A percentile compares a stretch with the other conserved stretches of the same genome.
Conservation (phyloP, 768 basidiomycete species). For the Termitomyces sp. region DNA sequence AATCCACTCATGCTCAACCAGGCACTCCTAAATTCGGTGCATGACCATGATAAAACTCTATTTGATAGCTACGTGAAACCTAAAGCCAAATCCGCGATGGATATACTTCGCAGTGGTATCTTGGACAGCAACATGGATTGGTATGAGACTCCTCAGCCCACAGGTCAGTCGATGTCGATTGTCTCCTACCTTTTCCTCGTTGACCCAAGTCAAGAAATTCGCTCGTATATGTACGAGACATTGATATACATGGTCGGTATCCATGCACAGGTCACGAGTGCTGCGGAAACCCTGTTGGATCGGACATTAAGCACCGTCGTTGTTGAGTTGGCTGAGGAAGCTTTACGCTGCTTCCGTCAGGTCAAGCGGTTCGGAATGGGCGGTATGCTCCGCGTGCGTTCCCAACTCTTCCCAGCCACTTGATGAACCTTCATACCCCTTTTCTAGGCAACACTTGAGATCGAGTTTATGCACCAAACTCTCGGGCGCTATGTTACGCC, state of each 20-base stretch:
- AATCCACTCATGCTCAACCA: slow-evolving; percentile 22
- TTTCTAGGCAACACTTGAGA: slow-evolving; percentile 89
- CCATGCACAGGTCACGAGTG: slow-evolving; percentile 84
- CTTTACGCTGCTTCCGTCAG: slow-evolving; percentile 81
- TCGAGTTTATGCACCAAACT: slow-evolving; percentile 98
- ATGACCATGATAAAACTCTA: slow-evolving; percentile 81
- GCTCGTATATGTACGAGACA: slow-evolving; percentile 89
- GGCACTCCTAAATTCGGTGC: slow-evolving; percentile 72
- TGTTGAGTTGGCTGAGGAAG: slow-evolving; percentile 78
- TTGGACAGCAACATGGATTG: slow-evolving; percentile 83
- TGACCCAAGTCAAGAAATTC: slow-evolving; percentile 57
- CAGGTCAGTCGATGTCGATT: slow-evolving; percentile 35
- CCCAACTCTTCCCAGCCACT: background rate
- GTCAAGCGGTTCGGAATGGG: slow-evolving; percentile 95
- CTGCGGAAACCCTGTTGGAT: slow-evolving; percentile 75
- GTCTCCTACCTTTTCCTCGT: slow-evolving; percentile 23
- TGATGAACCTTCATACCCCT: background rate
- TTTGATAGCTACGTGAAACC: slow-evolving; percentile 87
- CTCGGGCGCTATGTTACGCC: slow-evolving; percentile 84
- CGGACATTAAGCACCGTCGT: slow-evolving; percentile 80
- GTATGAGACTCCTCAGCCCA: slow-evolving; percentile 91
- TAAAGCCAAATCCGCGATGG: slow-evolving; percentile 63
- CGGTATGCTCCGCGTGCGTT: slow-evolving; percentile 89
- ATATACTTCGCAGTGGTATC: slow-evolving; percentile 74
- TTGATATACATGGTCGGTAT: slow-evolving; percentile 86